Base-by-base conservation (phyloP, 257 asterid genomes). In the Penstemon barbatus region DNA sequence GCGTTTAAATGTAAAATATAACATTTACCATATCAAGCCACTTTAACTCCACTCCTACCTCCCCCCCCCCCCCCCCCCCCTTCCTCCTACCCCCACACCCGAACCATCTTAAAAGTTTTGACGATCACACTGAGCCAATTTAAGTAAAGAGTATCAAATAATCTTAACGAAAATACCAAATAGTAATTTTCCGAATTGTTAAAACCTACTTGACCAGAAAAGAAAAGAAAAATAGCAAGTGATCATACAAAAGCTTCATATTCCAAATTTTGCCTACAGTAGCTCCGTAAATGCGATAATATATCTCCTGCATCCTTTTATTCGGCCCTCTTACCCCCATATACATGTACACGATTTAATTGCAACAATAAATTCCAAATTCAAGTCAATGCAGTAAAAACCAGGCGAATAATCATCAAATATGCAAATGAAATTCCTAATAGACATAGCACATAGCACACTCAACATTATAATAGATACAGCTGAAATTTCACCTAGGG, bases 401-500 rank as follows among this genome's bases (percentile, higher is more conserved):
- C 12, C 48, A 15, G 44, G 6, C 3, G 54, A 33, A 63, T 11
- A 10, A 15, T 39, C 56, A 50, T 57, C 45, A 40, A 25, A 48
- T 3, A 55, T 7, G 10, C 12, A 11, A 40, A 45, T 12, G 6
- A 12, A 25, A 25, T 25, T 25, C 33, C 33, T 1, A 25, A 25
- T 25, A 51, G 18, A 12, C 56, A 51, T 5, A 51, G n/a, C 18
- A 51, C 5, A n/a, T 4, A 7, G 1, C 10, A 38, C 15, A 25
- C 4, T 9, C n/a, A 4, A 38, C 6, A 11, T 0, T 10, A 4
- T 4, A 33, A 41, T 8, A 41, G 61, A 50, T 12, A 60, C 51
- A 68, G 36, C 12, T 9, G 41, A 13, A 0, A 19, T 68, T 25
- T 8, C 56, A 68, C 66, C 79, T 19, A 61, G 55, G 42, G 25